A percentile compares a stretch with the other conserved stretches of the same genome.
phyloP scores from a whole-genome alignment of 495 filamentous ascomycete genomes.

The Hypoxylon crocopeplum region DNA sequence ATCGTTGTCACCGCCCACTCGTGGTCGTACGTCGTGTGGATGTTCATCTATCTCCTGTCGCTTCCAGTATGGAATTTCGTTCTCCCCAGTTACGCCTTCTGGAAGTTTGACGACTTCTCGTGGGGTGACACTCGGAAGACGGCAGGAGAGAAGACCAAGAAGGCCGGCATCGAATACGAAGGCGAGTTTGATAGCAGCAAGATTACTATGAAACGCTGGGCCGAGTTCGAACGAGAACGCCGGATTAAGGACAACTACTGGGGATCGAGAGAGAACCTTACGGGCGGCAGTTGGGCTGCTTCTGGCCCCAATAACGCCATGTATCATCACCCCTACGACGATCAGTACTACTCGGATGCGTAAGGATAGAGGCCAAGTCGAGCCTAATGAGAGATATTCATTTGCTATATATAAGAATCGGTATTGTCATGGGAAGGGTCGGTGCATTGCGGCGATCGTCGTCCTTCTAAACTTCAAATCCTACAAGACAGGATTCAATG shows the following conservation, averaged over 20 bases:
- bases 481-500: constrained; percentile 21
- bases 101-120: constrained; percentile 99
- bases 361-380: constrained; percentile 33
- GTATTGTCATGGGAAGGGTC: constrained; percentile 7
- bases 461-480: constrained; percentile 2
- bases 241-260: constrained; percentile 52
- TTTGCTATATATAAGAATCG: constrained; percentile 24
- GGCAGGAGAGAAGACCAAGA: constrained; percentile 83
- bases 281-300: constrained; percentile 40
- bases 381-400: constrained; percentile 16
- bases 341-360: constrained; percentile 58
- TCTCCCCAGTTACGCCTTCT: constrained; percentile 92
- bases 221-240: constrained; percentile 81
- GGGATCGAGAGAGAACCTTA: constrained; percentile 55
- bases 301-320: constrained; percentile 26
- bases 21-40: constrained; percentile 93
- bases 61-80: constrained; percentile 98
- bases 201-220: constrained; percentile 99
- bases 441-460: constrained; percentile 5
- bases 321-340: constrained; percentile 54
- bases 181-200: constrained; percentile 97
- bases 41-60: constrained; percentile 92
- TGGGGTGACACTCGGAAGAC: constrained; percentile 99
- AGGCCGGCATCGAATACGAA: constrained; percentile 80
- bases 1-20: constrained; percentile 97